Evolutionary conservation across 495 filamentous ascomycete species (phyloP), one percentile per base, ranked within the genome.

Genomic region (Staphylotrichum longicolle): DNA sequence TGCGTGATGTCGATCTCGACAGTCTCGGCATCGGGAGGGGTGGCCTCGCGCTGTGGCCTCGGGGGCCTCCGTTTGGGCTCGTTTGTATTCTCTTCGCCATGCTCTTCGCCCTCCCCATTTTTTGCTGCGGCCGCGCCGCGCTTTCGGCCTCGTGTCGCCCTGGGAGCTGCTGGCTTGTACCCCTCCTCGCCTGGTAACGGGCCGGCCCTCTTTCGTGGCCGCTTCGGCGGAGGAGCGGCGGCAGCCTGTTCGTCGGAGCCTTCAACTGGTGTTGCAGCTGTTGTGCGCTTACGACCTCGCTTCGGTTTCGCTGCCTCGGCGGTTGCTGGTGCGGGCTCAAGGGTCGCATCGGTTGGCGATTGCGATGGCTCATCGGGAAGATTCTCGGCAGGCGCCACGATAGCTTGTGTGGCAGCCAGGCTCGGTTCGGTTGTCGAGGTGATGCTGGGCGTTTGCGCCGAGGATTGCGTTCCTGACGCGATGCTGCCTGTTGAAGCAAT

Each of bases 21-120:
- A 8, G 76, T 69, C 70, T 96, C 92, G 1, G 90, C 88, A 66
- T 88, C 86, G 63, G 91, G 90, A 2, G 91, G 91, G 1, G 90
- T 95, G 8, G 77, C 71, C 39, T 74, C 72, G 39, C 65, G 85
- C 79, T 62, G 60, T 7, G 57, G 46, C 34, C 66, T 57, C 14
- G 53, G 57, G 39, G 57, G 62, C 46, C 54, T 49, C 53, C 47
- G 54, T 15, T 60, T 68, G 54, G 69, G 64, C 53, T 68, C 67
- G 6, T 64, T 63, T 32, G 59, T 60, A 14, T 42, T 60, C 54
- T 10, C 58, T 35, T 54, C 56, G n/a, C 39, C 48, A 11, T 52
- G 57, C 69, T 70, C 60, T 65, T 71, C n/a, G 5, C 20, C 27
- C 14, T 45, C 49, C n/a, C 51, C 45, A 6, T 63, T 48, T 5